Base-by-base conservation (phyloP, 768 basidiomycete genomes). In the Kwoniella sp. region DNA sequence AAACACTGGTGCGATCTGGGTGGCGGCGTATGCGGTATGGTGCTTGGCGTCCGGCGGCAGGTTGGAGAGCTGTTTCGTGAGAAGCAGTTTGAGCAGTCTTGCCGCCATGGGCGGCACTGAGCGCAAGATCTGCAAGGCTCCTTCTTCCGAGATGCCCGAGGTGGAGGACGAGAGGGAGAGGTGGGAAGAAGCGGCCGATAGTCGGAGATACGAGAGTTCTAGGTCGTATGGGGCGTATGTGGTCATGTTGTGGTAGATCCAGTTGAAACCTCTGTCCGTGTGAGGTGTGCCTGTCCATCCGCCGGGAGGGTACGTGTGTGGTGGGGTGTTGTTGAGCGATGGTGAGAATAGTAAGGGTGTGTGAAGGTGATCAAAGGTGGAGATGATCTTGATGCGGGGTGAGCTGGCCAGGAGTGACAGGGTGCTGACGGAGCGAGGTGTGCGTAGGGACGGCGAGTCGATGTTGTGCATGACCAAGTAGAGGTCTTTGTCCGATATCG, bases 401-500 rank as follows among this genome's bases (percentile, higher is more conserved):
- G 81, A 82, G 19, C 83, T 79, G 0, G 86, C 86, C 37, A 96
- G 80, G 15, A 86, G 77, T 0, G 84, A 81, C 31, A 98, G 80
- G 33, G 80, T 78, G 1, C 85, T 78, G 64, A 83, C 82, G 17
- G 83, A 77, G 60, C 84, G 84, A 17, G 79, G 63, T 1, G 79
- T 72, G 32, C 89, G 86, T 22, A 95, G 76, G 5, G 82, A 75
- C 0, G 84, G 79, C 0, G 85, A 79, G 63, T 96, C 92, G 72
- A 96, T 83, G 75, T 88, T 92, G 78, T 98, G 90, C 20, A 95
- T 77, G 65, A 93, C 75, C 56, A 98, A 77, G 69, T 83, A 89
- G 34, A 98, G 77, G 39, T 80, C 80, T 39, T 70, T 71, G 25
- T 73, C 70, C 22, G 78, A 71, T 23, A 68, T 50, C 15, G 70